These are phyloP conservation scores for Ailanthus altissimus DNA, from an alignment of 345 rosid species.

Conservation along the genomic window DNA sequence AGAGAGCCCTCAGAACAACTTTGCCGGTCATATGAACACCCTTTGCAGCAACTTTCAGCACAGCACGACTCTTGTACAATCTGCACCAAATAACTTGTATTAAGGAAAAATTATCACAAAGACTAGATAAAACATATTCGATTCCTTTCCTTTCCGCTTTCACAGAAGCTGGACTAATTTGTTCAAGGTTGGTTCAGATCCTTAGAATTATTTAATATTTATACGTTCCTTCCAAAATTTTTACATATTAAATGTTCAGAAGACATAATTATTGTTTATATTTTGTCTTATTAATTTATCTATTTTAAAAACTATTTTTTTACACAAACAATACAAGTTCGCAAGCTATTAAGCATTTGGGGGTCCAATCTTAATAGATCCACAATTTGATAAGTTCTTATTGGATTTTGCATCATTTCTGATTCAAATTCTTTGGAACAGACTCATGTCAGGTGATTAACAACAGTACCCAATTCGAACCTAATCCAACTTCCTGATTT, in stretches of 20 bases:
- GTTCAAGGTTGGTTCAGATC: not conserved
- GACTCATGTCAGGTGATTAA: no score
- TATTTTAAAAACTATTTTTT: not conserved
- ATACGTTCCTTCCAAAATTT: not conserved
- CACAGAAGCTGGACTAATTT: not conserved
- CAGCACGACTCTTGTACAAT: constrained; percentile 60
- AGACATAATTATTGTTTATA: not conserved
- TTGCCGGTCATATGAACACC: constrained; percentile 73
- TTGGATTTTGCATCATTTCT: no score
- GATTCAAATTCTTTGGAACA: no score
- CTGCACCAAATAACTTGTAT: constrained; percentile 37
- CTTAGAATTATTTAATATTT: no score
- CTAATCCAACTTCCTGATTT: no score
- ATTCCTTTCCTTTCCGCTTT: not conserved
- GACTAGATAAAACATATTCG: not conserved
- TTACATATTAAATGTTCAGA: not conserved
- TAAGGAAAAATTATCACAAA: not conserved
- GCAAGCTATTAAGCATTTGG: no score
- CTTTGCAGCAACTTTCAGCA: constrained; percentile 66
- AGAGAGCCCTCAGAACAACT: constrained; percentile 63
- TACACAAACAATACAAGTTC: no score
- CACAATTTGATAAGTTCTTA: no score
- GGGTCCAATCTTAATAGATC: no score
- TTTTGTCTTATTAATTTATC: not conserved
- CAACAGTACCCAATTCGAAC: no score